phyloP scores from a whole-genome alignment of 106 monocot genomes.

The Agapanthus africanus region DNA sequence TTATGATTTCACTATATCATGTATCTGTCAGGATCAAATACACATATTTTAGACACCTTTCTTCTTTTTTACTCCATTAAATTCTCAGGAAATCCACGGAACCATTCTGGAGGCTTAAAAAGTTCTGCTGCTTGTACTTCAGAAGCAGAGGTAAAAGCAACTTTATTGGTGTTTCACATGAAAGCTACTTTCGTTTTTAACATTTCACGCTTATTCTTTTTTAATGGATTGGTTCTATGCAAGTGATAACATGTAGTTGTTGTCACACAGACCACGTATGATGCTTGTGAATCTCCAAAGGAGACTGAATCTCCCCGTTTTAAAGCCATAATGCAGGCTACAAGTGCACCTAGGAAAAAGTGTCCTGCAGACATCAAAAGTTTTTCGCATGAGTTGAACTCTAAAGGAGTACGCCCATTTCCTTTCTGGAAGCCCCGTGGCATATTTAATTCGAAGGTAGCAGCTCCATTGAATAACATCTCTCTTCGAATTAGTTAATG shows the following conservation, averaged over 20 bases:
- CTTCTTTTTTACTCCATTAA: background rate
- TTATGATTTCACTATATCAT: background rate
- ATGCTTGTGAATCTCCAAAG: slow-evolving; percentile 83
- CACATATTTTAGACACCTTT: background rate
- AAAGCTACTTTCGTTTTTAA: slow-evolving; percentile 1
- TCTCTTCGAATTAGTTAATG: background rate
- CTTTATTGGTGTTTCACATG: slow-evolving; percentile 1
- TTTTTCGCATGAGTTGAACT: slow-evolving; percentile 93
- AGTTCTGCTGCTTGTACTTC: slow-evolving; percentile 32
- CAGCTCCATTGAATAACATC: background rate
- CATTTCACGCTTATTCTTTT: slow-evolving; percentile 5
- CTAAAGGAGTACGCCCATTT: slow-evolving; percentile 93
- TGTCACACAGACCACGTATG: slow-evolving; percentile 52
- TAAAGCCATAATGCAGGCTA: slow-evolving; percentile 92
- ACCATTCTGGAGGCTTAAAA: slow-evolving; percentile 31
- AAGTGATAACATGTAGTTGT: slow-evolving; percentile 11
- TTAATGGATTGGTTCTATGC: background rate
- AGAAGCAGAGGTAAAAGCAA: slow-evolving; percentile 36
- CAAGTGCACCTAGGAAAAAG: slow-evolving; percentile 90
- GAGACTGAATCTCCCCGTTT: slow-evolving; percentile 99
- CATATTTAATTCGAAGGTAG: slow-evolving; percentile 78
- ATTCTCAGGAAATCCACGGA: slow-evolving; percentile 52
- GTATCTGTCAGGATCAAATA: background rate
- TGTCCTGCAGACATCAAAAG: slow-evolving; percentile 79
- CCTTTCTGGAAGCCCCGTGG: slow-evolving; percentile 85